phyloP scores from a whole-genome alignment of 768 basidiomycete genomes.

The Mycena vitilis region DNA sequence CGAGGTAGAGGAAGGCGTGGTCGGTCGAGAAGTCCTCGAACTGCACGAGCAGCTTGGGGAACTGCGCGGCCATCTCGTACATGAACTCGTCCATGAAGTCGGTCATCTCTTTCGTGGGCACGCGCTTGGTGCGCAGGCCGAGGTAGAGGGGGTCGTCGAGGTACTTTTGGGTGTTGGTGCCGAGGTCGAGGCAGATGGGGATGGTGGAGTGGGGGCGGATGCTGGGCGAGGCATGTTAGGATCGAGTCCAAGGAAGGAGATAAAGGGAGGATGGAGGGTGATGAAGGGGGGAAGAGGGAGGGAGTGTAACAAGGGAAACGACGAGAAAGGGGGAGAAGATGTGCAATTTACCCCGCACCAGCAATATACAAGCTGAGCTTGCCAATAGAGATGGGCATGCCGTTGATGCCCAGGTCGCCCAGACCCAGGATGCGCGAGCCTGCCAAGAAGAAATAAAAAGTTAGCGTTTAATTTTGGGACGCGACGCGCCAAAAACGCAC shows the following conservation, averaged over 20 bases:
- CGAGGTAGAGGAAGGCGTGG: slow-evolving; percentile 87
- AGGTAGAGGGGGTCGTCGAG: slow-evolving; percentile 92
- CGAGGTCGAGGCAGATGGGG: slow-evolving; percentile 89
- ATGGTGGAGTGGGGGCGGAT: slow-evolving; percentile 83
- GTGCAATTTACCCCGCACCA: slow-evolving; percentile 77
- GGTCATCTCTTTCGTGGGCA: slow-evolving; percentile 71
- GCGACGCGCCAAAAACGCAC: slow-evolving; percentile 46
- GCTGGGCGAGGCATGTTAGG: slow-evolving; percentile 46
- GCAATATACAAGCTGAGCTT: slow-evolving; percentile 92
- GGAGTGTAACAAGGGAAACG: slow-evolving; percentile 4
- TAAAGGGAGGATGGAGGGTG: too few relatives aligned
- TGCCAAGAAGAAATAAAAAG: slow-evolving; percentile 33
- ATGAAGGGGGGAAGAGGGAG: too few relatives aligned
- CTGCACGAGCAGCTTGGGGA: slow-evolving; percentile 88
- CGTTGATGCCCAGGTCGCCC: slow-evolving; percentile 85
- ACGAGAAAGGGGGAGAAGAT: not conserved
- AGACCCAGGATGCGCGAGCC: slow-evolving; percentile 92
- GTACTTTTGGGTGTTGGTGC: slow-evolving; percentile 85
- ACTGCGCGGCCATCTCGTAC: slow-evolving; percentile 77
- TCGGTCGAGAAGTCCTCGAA: slow-evolving; percentile 96
- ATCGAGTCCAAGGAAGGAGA: too few relatives aligned
- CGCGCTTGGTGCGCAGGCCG: slow-evolving; percentile 80
- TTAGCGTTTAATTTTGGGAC: too few relatives aligned
- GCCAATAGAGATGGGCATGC: slow-evolving; percentile 92
- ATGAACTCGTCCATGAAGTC: slow-evolving; percentile 96